phyloP scores from a whole-genome alignment of 176 grass and related monocot species.

The Chrysopogon serrulatus region DNA sequence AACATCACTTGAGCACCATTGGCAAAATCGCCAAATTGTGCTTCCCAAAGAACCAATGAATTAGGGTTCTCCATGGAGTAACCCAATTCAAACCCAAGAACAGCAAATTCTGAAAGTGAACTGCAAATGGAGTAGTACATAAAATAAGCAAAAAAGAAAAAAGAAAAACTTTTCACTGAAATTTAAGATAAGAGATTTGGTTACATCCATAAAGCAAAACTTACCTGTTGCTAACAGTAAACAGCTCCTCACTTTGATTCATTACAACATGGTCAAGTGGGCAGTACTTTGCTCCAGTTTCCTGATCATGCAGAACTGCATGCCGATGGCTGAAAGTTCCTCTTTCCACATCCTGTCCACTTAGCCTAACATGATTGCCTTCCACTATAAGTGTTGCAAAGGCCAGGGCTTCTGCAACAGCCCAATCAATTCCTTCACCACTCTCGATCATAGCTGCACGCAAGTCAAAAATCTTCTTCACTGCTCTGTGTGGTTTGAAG shows the following conservation, averaged over 20 bases:
- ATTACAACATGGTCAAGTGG: conserved; percentile 63
- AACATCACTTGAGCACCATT: conserved; percentile 99
- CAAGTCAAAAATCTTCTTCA: conserved; percentile 87
- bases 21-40: conserved; percentile 92
- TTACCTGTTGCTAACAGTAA: conserved; percentile 94
- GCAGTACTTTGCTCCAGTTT: conserved; percentile 69
- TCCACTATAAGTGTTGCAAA: conserved; percentile 87
- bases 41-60: conserved; percentile 93
- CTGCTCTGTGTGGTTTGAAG: conserved; percentile 92
- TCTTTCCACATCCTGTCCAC: conserved; percentile 96
- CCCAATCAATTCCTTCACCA: conserved; percentile 94
- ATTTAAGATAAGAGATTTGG: background rate
- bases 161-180: background rate
- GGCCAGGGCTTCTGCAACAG: conserved; percentile 78
- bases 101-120: conserved; percentile 98
- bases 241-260: conserved; percentile 62
- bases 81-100: conserved; percentile 95
- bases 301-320: conserved; percentile 85
- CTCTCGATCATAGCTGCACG: conserved; percentile 71
- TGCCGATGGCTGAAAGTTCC: conserved; percentile 97
- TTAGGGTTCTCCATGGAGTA: conserved; percentile 99
- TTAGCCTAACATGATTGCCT: conserved; percentile 94
- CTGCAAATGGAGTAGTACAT: conserved; percentile 28
- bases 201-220: background rate
- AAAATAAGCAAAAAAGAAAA: background rate